Base-by-base conservation (phyloP, 2,329 filamentous ascomycete genomes). In the Moelleriella libera region DNA sequence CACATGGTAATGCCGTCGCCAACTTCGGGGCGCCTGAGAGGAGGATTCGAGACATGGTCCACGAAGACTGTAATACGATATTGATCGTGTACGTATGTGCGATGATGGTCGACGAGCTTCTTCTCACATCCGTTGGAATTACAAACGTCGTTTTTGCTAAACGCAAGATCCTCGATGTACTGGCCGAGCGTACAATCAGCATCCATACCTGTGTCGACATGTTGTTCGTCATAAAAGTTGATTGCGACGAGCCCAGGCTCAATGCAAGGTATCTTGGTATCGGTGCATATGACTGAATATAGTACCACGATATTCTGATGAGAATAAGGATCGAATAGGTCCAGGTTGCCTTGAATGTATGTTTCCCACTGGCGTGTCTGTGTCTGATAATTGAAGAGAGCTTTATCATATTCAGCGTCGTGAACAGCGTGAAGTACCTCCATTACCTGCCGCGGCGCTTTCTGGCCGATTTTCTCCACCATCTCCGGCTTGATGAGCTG, bases 331-430 rank as follows among this genome's bases (percentile, higher is more conserved):
- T 98, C 88, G 56, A 96, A 98, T 1, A 97, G 74, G 58, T 94
- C 85, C 32, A 85, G 71, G 54, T 92, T 94, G 11, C 87, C 88
- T 45, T 90, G 82, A 28, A 96, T 83, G 57, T 95, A 95, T 30
- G 87, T 86, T 60, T 98, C 92, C 92, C 92, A 98, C 55, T 96
- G 89, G 31, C 87, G 80, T 48, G 88, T 95, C 60, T 97, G 90
- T 0, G 88, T 96, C 61, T 88, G 80, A 60, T 97, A 98, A 56
- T 89, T 88, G 64, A 96, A 87, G 34, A 94, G 68, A 1, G 90
- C 89, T 64, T 92, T 94, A 61, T 98, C 89, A 57, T 97, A 96
- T 63, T 98, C 92, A 2, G 89, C 89, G 60, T 96, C 88, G 62
- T 97, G 89, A 10, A 96, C 89, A 28, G 92, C 92, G 60, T 92